Evolutionary conservation across 805 yeast genomes (phyloP).

Genomic region (Saccharomyces cerevisiae): DNA sequence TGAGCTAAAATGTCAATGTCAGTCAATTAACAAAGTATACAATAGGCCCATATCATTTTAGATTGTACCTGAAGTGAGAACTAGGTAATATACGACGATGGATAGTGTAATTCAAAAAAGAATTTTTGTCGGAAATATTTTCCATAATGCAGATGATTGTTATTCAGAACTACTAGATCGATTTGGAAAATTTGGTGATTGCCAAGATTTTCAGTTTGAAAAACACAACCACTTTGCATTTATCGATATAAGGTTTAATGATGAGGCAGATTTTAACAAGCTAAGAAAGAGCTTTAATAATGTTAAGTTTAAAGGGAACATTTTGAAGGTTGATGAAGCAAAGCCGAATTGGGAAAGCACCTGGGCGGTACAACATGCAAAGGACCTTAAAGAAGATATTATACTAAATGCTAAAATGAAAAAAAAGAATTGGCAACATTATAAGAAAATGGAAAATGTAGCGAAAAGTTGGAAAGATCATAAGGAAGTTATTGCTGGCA

Average conservation of each 20-base stretch:
- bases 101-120: conserved; percentile 13
- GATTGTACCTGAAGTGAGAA: not conserved
- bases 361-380: conserved; percentile 40
- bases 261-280: conserved; percentile 34
- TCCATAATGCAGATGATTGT: conserved; percentile 19
- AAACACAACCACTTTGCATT: conserved; percentile 55
- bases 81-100: conserved; percentile 4
- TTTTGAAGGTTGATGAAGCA: conserved; percentile 54
- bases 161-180: conserved; percentile 43
- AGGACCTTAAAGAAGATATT: conserved; percentile 31
- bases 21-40: not conserved
- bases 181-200: conserved; percentile 53
- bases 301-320: conserved; percentile 65
- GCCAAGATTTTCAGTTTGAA: conserved; percentile 42
- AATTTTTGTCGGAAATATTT: conserved; percentile 27
- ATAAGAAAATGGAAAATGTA: conserved; percentile 33
- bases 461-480: conserved; percentile 36
- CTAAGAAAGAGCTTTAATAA: conserved; percentile 58
- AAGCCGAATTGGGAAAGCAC: conserved; percentile 41
- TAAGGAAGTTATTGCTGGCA: conserved; percentile 44
- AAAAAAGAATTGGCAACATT: conserved; percentile 34
- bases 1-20: not conserved
- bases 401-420: conserved; percentile 27
- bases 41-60: not conserved
- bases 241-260: conserved; percentile 47